phyloP scores from a whole-genome alignment of 768 basidiomycete species.

The Coprinellus micaceus region DNA sequence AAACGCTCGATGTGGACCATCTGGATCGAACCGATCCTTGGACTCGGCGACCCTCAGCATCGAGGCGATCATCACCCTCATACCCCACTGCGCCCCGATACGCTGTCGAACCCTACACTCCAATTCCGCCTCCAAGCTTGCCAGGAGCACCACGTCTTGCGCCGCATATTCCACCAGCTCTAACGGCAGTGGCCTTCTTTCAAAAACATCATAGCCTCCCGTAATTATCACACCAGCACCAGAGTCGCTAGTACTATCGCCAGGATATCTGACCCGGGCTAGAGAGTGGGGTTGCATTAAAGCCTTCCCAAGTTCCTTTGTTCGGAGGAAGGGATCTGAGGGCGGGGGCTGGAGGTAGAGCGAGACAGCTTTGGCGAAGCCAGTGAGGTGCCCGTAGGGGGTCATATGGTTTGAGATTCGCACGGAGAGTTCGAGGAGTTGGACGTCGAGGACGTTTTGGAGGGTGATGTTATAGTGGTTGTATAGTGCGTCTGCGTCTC shows the following conservation, averaged over 20 bases:
- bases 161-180: slow-evolving; percentile 22
- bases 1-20: background rate
- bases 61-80: background rate
- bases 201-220: slow-evolving; percentile 26
- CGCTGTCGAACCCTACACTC: slow-evolving; percentile 9
- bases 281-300: too few relatives aligned
- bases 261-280: slow-evolving; percentile 25
- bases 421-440: slow-evolving; percentile 30
- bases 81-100: background rate
- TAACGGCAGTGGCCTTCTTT: slow-evolving; percentile 22
- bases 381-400: slow-evolving; percentile 19
- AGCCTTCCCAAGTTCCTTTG: too few relatives aligned
- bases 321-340: slow-evolving; percentile 22
- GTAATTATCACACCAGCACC: too few relatives aligned
- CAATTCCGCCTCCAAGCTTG: slow-evolving; percentile 16
- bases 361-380: slow-evolving; percentile 21
- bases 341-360: slow-evolving; percentile 20
- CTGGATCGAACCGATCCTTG: background rate
- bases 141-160: slow-evolving; percentile 28
- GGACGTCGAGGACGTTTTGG: slow-evolving; percentile 28
- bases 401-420: slow-evolving; percentile 18
- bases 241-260: slow-evolving; percentile 25
- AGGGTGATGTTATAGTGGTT: slow-evolving; percentile 26
- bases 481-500: slow-evolving; percentile 31
- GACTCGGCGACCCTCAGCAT: background rate